Percentiles rank a stretch among this genome's conserved stretches.
Evolutionary conservation across 169 alveolate species (phyloP).

Genomic region (Plasmodium relictum): DNA sequence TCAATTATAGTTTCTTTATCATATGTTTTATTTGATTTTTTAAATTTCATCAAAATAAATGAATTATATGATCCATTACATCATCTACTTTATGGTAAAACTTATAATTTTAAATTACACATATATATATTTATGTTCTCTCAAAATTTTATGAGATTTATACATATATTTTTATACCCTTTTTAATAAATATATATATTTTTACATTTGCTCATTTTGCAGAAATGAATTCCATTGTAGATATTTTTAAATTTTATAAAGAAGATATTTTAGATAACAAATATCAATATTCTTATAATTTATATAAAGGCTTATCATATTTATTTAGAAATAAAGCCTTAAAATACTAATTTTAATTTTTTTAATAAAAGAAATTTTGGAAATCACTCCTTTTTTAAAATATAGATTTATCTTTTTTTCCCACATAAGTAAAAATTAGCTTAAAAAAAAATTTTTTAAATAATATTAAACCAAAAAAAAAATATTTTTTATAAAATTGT

Average conservation of each 20-base stretch:
- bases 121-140: no score
- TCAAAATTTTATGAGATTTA: background rate
- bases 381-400: background rate
- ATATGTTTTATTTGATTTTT: slow-evolving; percentile 73
- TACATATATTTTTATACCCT: slow-evolving; percentile 4
- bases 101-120: background rate
- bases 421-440: no score
- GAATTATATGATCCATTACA: slow-evolving; percentile 74
- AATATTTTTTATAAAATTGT: slow-evolving; percentile 5
- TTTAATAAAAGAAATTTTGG: slow-evolving; percentile 20
- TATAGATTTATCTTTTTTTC: slow-evolving; percentile 12
- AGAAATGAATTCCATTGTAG: slow-evolving; percentile 77
- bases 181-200: slow-evolving; percentile 15
- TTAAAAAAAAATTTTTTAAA: slow-evolving; percentile 31
- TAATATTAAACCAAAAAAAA: slow-evolving; percentile 5
- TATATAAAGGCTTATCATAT: slow-evolving; percentile 71
- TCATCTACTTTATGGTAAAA: slow-evolving; percentile 60
- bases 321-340: slow-evolving; percentile 57
- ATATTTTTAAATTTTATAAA: slow-evolving; percentile 71
- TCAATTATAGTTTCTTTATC: slow-evolving; percentile 76
- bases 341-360: slow-evolving; percentile 32
- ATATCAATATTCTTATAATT: slow-evolving; percentile 69
- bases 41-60: slow-evolving; percentile 70
- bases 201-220: background rate
- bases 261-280: slow-evolving; percentile 74